Evolutionary conservation across 768 basidiomycete species (phyloP).

Genomic region (Russula vinacea): DNA sequence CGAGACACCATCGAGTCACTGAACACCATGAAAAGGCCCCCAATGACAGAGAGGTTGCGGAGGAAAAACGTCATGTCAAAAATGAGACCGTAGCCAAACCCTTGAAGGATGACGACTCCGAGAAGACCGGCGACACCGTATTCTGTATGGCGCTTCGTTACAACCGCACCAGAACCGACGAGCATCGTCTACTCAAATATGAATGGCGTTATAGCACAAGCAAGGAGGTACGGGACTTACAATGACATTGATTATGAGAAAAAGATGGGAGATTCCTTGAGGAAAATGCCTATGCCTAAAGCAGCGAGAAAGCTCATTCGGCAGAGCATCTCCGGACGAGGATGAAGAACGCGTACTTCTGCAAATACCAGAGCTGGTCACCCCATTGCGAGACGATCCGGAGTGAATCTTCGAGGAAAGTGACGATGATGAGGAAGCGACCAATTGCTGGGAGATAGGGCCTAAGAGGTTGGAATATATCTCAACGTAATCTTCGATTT

Average conservation of each 20-base stretch:
- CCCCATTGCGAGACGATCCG: constrained; percentile 92
- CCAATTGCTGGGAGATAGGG: constrained; percentile 94
- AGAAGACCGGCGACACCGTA: constrained; percentile 88
- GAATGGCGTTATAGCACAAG: not conserved
- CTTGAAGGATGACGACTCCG: constrained; percentile 89
- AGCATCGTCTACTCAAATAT: constrained; percentile 71
- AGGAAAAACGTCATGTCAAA: constrained; percentile 99
- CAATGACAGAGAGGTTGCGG: constrained; percentile 95
- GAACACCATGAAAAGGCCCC: constrained; percentile 98
- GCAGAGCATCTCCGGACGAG: constrained; percentile 21
- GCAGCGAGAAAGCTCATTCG: not conserved
- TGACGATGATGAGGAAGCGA: constrained; percentile 95
- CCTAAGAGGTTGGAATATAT: constrained; percentile 90
- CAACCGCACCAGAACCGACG: constrained; percentile 76
- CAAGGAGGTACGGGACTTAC: constrained; percentile 50
- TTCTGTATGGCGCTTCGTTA: constrained; percentile 84
- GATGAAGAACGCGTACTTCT: constrained; percentile 60
- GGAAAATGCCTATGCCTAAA: constrained; percentile 90
- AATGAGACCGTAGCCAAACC: constrained; percentile 97
- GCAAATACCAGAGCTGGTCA: constrained; percentile 98
- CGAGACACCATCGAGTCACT: constrained; percentile 89
- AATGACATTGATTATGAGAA: constrained; percentile 86
- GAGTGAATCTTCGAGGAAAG: constrained; percentile 95
- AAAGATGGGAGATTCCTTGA: constrained; percentile 91
- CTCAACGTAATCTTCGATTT: constrained; percentile 90